A percentile compares a stretch with the other conserved stretches of the same genome.
Evolutionary conservation across 164 flowering plant genomes (phyloP).

Genomic region (Protea cynaroides): DNA sequence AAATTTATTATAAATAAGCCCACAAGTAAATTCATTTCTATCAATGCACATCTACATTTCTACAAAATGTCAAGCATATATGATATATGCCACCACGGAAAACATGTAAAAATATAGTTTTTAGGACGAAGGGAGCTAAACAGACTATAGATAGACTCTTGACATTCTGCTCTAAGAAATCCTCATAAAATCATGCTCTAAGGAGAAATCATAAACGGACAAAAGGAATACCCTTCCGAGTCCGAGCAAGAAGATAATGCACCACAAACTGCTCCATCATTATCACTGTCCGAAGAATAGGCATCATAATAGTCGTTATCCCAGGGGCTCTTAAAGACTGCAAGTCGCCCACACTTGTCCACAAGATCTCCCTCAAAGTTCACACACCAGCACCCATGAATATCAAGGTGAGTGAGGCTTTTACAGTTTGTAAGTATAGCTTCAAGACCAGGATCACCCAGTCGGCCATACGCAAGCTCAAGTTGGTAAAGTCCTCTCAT

Average conservation of each 20-base stretch:
- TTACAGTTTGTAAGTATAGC: conserved; percentile 25
- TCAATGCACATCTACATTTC: too few species aligned
- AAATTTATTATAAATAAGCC: too few species aligned
- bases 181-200: too few species aligned
- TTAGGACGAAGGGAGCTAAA: too few species aligned
- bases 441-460: conserved; percentile 22
- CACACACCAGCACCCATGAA: conserved; percentile 26
- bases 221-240: conserved; percentile 1
- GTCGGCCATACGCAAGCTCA: conserved; percentile 24
- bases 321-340: conserved; percentile 18
- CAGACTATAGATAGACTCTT: too few species aligned
- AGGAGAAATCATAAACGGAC: too few species aligned
- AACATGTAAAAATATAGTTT: too few species aligned
- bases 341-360: conserved; percentile 13
- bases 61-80: too few species aligned
- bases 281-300: conserved; percentile 5
- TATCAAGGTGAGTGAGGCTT: conserved; percentile 25
- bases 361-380: conserved; percentile 19
- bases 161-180: too few species aligned
- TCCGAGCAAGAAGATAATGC: not conserved
- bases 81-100: too few species aligned
- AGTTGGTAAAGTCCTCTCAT: conserved; percentile 25
- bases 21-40: too few species aligned
- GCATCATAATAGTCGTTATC: conserved; percentile 12
- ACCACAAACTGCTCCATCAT: not conserved